These are phyloP conservation scores for Alternaria novae-zelandiae DNA, from an alignment of 2,329 filamentous ascomycete genomes.

Conservation along the genomic window DNA sequence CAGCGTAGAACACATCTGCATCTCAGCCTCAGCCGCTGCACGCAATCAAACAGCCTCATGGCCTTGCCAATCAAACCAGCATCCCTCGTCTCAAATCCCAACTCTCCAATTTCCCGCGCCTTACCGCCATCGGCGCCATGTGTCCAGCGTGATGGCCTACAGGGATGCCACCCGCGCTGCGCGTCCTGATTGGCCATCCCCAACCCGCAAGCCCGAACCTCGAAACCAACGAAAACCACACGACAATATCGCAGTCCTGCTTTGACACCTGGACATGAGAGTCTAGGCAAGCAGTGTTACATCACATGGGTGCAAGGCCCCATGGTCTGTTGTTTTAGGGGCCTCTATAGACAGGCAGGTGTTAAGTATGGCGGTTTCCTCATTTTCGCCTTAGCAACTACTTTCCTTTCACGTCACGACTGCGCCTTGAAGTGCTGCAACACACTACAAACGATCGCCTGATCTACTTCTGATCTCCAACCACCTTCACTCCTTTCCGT, in stretches of 20 bases:
- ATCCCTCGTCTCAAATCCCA: constrained; percentile 6
- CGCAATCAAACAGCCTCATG: not conserved
- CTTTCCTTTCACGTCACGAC: constrained; percentile 4
- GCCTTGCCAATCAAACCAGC: constrained; percentile 3
- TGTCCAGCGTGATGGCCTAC: constrained; percentile 17
- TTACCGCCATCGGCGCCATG: constrained; percentile 23
- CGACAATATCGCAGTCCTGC: constrained; percentile 11
- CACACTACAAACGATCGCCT: not conserved
- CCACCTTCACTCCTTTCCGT: constrained; percentile 17
- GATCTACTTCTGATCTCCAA: not conserved
- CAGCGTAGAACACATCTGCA: not conserved
- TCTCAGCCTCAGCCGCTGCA: constrained; percentile 5
- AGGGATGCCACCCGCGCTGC: constrained; percentile 11
- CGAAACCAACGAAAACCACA: constrained; percentile 21
- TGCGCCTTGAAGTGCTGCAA: constrained; percentile 30
- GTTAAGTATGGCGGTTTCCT: constrained; percentile 16
- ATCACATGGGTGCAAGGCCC: constrained; percentile 7
- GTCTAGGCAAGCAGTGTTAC: constrained; percentile 19
- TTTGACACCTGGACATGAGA: constrained; percentile 6
- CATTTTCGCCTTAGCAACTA: not conserved
- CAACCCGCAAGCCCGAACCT: constrained; percentile 10
- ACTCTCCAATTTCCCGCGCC: constrained; percentile 21
- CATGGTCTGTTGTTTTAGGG: constrained; percentile 4
- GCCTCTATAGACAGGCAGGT: constrained; percentile 1
- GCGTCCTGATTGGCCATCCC: constrained; percentile 19